Evolutionary conservation across 371 early-diverging fungal species (phyloP).

Genomic region (Zychaea mexicana): DNA sequence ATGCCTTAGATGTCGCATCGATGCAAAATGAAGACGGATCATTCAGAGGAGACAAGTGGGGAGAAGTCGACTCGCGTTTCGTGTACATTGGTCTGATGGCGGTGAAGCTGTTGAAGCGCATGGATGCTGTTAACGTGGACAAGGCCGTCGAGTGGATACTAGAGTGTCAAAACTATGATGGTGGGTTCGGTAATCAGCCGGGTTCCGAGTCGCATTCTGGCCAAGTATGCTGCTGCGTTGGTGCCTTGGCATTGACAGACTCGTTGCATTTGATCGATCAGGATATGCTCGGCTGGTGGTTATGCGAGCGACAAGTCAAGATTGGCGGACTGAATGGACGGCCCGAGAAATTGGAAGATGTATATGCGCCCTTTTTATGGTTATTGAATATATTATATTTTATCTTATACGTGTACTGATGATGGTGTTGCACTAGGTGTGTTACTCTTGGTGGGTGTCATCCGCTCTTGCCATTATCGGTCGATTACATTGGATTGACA

Average conservation of each 20-base stretch:
- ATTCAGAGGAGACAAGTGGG: conserved; percentile 92
- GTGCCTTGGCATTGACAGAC: conserved; percentile 81
- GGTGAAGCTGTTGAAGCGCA: conserved; percentile 73
- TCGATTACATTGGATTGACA: conserved; percentile 86
- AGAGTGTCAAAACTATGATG: conserved; percentile 94
- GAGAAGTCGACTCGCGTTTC: conserved; percentile 96
- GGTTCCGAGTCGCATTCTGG: conserved; percentile 97
- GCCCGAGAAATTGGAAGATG: conserved; percentile 97
- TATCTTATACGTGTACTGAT: too few species aligned
- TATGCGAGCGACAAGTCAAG: conserved; percentile 90
- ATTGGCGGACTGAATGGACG: conserved; percentile 98
- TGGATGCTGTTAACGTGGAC: conserved; percentile 73
- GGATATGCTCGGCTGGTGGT: conserved; percentile 86
- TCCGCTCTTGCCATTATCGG: conserved; percentile 89
- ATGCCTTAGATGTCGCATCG: conserved; percentile 55
- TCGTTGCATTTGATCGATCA: conserved; percentile 72
- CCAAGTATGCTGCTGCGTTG: conserved; percentile 94
- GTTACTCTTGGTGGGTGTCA: conserved; percentile 99
- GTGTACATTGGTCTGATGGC: conserved; percentile 84
- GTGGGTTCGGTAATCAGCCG: conserved; percentile 94
- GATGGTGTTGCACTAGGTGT: too few species aligned
- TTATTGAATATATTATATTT: not conserved
- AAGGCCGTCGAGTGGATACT: conserved; percentile 80
- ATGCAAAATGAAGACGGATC: conserved; percentile 78
- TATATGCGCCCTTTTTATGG: conserved; percentile 20